These are phyloP conservation scores for Venturia asperata DNA, from an alignment of 2,329 filamentous ascomycete species.

Conservation along the genomic window DNA sequence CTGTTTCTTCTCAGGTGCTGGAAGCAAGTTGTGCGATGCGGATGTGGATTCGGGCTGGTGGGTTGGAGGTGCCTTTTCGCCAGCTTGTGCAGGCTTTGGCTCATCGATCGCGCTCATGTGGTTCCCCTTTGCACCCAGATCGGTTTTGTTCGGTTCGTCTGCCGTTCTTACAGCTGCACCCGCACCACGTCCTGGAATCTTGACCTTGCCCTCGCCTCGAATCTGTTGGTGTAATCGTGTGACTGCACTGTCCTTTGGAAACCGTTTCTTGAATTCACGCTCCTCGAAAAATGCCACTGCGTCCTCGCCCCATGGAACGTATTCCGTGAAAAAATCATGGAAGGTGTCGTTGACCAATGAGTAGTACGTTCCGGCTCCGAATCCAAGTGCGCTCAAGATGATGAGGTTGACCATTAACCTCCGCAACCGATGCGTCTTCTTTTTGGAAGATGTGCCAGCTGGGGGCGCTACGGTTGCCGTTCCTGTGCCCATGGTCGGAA, in stretches of 20 bases:
- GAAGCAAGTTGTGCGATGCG: constrained; percentile 22
- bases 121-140: constrained; percentile 41
- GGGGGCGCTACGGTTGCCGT: constrained; percentile 36
- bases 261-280: constrained; percentile 81
- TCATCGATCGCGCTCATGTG: constrained; percentile 55
- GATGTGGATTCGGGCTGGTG: constrained; percentile 27
- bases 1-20: constrained; percentile 27
- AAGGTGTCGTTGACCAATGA: constrained; percentile 94
- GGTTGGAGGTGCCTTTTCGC: constrained; percentile 25
- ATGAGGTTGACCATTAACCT: constrained; percentile 71
- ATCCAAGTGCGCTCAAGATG: constrained; percentile 68
- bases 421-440: constrained; percentile 66
- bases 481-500: constrained; percentile 37
- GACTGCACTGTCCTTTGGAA: constrained; percentile 47
- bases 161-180: constrained; percentile 51
- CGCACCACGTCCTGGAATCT: constrained; percentile 73
- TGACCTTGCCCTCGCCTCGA: constrained; percentile 60
- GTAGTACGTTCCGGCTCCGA: constrained; percentile 84
- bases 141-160: constrained; percentile 26
- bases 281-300: constrained; percentile 94
- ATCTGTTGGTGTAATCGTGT: constrained; percentile 41
- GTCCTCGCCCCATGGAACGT: constrained; percentile 88
- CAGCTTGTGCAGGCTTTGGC: constrained; percentile 34
- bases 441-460: constrained; percentile 44
- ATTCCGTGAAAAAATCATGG: constrained; percentile 99